Base-by-base conservation (phyloP, 805 yeast genomes). In the Ogataea zsoltii region DNA sequence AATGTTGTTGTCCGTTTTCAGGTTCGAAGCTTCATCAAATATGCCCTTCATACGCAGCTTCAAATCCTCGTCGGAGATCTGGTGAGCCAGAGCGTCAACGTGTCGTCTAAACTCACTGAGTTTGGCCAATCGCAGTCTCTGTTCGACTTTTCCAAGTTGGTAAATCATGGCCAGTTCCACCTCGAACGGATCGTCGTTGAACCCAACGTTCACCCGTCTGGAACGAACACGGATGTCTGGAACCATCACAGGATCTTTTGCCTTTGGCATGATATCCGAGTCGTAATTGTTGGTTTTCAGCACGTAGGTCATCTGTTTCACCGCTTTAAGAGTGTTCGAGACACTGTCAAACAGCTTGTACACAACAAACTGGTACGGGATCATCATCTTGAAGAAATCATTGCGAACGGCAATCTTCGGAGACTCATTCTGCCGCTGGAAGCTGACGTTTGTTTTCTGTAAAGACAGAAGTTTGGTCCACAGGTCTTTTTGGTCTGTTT, bases 341-440 rank as follows among this genome's bases (percentile, higher is more conserved):
- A 86, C 67, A 55, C 86, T 86, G 56, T 91, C 97, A 56, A 91
- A 80, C n/a, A 91, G 75, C 18, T 82, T 77, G 66, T 87, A 88
- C 44, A 88, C 80, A 41, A 86, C 72, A 59, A 87, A 87, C 43
- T 81, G 80, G 61, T 84, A 79, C 0, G 97, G 97, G 41, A 89
- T 71, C 18, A 71, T 70, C 35, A 84, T 60, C 43, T 82, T 75
- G 54, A 79, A 69, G 9, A 68, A 66, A 7, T 54, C 55, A 26
- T 75, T 62, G 1, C 44, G 48, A 15, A 71, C 53, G 56, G 58
- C 31, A 41, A 43, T 38, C 18, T 19, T 26, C 35, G 6, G 49
- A 38, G 2, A 32, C 31, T 21, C 61, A 50, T 5, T 63, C 48
- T 29, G 75, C 66, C 2, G 72, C 30, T 29, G 18, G 7, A 36